Percentiles rank a stretch among this genome's conserved stretches.
Conservation (phyloP, 1,284 basidiomycete species). For the Volvariella surrecta region DNA sequence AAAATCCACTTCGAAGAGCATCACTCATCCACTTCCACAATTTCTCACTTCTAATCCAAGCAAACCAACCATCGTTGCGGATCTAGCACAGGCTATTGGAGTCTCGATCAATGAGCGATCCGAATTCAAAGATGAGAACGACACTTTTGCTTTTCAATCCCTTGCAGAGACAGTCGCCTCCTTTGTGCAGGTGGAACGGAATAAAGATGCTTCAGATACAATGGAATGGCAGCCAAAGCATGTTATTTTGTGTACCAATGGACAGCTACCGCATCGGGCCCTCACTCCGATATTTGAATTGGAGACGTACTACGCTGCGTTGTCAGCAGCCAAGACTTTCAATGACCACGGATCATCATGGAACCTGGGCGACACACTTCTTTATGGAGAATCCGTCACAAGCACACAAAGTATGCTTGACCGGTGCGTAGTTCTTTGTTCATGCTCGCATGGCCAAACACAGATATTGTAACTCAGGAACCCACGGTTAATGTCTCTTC, state of each 20-base stretch:
- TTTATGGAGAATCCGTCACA: slow-evolving; percentile 88
- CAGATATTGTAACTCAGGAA: slow-evolving; percentile 76
- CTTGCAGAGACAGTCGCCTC: slow-evolving; percentile 27
- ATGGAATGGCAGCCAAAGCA: slow-evolving; percentile 37
- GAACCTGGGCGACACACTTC: slow-evolving; percentile 67
- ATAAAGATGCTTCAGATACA: slow-evolving; percentile 18
- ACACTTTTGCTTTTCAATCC: slow-evolving; percentile 58
- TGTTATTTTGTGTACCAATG: slow-evolving; percentile 38
- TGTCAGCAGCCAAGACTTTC: slow-evolving; percentile 20
- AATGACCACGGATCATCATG: slow-evolving; percentile 24
- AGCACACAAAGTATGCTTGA: slow-evolving; percentile 96
- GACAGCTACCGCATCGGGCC: slow-evolving; percentile 29
- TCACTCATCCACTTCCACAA: slow-evolving; percentile 40
- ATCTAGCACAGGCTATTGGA: slow-evolving; percentile 28
- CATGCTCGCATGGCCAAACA: slow-evolving; percentile 4
- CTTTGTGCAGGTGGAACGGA: slow-evolving; percentile 22
- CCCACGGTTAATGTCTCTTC: slow-evolving; percentile 54
- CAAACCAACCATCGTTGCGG: slow-evolving; percentile 26
- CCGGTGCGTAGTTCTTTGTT: slow-evolving; percentile 45
- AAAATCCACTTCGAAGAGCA: slow-evolving; percentile 12
- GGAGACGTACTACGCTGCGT: slow-evolving; percentile 34
- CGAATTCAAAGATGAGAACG: slow-evolving; percentile 50
- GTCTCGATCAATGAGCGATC: slow-evolving; percentile 21
- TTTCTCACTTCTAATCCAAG: slow-evolving; percentile 35
- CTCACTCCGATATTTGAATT: slow-evolving; percentile 54